A percentile compares a stretch with the other conserved stretches of the same genome.
Conservation (phyloP, 1,284 basidiomycete genomes). For the Inonotus obliquus region DNA sequence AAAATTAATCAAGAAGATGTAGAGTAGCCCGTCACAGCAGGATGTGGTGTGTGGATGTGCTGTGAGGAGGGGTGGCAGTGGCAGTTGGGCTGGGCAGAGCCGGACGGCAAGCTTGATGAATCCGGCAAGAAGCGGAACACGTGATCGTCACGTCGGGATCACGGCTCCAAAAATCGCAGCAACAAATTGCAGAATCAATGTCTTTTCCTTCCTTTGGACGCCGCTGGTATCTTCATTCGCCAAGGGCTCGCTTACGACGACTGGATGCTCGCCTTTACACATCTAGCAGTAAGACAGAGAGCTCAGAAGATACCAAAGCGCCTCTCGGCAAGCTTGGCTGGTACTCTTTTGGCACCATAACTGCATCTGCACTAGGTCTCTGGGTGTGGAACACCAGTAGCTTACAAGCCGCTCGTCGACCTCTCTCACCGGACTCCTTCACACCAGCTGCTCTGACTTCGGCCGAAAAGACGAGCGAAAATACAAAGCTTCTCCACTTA, state of each 20-base stretch:
- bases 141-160: not conserved
- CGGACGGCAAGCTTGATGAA: not conserved
- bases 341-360: not conserved
- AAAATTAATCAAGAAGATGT: not conserved
- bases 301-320: not conserved
- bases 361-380: not conserved
- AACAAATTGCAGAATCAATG: conserved; percentile 4
- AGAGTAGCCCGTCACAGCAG: not conserved
- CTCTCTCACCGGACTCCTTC: conserved; percentile 58
- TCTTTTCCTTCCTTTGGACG: not conserved
- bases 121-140: not conserved
- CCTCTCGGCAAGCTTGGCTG: not conserved
- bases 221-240: not conserved
- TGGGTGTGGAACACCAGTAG: conserved; percentile 9
- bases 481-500: conserved; percentile 61
- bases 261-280: not conserved
- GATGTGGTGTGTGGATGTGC: conserved; percentile 9
- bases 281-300: not conserved
- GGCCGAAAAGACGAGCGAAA: conserved; percentile 44
- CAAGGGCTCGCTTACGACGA: not conserved
- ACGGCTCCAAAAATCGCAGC: too few relatives aligned
- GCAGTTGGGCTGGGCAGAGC: not conserved
- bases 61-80: conserved; percentile 5
- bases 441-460: conserved; percentile 55
- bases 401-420: conserved; percentile 20